Conservation (phyloP, 2,329 filamentous ascomycete genomes). For the Xylaria polymorpha region DNA sequence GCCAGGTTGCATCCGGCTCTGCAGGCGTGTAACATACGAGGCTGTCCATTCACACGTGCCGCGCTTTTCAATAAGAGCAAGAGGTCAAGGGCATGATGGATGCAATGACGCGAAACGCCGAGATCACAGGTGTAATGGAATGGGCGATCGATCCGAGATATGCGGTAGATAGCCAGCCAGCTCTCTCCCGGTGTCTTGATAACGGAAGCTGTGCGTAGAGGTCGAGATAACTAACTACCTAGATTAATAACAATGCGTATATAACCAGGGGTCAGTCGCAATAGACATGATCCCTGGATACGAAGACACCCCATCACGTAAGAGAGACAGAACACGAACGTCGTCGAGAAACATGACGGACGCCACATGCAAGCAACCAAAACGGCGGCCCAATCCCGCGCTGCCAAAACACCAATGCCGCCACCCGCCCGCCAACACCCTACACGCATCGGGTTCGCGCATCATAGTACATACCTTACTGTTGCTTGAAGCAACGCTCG, state of each 20-base stretch:
- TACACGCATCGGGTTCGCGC: conserved; percentile 19
- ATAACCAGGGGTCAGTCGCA: too few relatives aligned
- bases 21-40: background rate
- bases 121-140: background rate
- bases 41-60: background rate
- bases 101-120: background rate
- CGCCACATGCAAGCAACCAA: conserved; percentile 15
- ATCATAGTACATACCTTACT: conserved; percentile 14
- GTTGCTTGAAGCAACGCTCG: too few relatives aligned
- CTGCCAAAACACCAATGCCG: conserved; percentile 18
- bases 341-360: background rate
- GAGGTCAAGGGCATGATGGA: background rate
- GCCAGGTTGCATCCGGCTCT: background rate
- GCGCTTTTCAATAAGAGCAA: background rate
- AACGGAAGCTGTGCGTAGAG: background rate
- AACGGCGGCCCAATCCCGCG: conserved; percentile 7
- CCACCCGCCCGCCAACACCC: conserved; percentile 13
- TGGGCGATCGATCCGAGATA: background rate
- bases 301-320: background rate
- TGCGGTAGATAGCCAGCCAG: background rate
- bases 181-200: background rate
- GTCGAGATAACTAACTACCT: too few relatives aligned
- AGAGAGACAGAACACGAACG: background rate
- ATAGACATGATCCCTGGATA: background rate
- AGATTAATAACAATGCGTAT: too few relatives aligned